A percentile compares a stretch with the other conserved stretches of the same genome.
Evolutionary conservation across 768 basidiomycete genomes (phyloP).

Genomic region (Lepiota brunneoincarnata): DNA sequence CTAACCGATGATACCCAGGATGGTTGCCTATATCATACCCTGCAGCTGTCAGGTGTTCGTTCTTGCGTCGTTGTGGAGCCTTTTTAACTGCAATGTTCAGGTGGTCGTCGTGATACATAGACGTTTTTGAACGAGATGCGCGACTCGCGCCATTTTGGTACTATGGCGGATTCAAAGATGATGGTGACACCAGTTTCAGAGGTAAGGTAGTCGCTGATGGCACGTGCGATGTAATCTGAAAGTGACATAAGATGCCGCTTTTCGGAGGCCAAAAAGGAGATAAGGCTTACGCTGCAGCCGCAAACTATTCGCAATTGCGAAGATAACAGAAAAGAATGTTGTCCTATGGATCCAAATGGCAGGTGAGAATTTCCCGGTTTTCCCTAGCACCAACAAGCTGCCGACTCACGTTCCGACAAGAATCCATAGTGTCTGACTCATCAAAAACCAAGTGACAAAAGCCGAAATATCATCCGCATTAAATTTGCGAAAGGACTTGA

Average conservation of each 20-base stretch:
- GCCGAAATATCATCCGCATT: constrained; percentile 97
- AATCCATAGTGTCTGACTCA: constrained; percentile 96
- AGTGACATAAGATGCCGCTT: not conserved
- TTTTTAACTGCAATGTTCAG: constrained; percentile 16
- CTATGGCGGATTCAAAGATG: constrained; percentile 96
- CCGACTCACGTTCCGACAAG: constrained; percentile 82
- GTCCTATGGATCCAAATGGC: constrained; percentile 47
- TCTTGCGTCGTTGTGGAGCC: constrained; percentile 16
- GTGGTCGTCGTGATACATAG: constrained; percentile 82
- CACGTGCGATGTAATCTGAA: constrained; percentile 75
- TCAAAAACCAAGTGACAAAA: constrained; percentile 92
- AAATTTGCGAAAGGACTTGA: constrained; percentile 90
- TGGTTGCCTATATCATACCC: constrained; percentile 80
- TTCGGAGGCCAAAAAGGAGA: not conserved
- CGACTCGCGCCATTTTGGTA: constrained; percentile 96
- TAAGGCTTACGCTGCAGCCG: constrained; percentile 66
- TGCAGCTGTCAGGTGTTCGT: constrained; percentile 54
- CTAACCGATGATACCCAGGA: constrained; percentile 60
- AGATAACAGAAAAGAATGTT: constrained; percentile 92
- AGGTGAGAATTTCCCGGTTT: too few relatives aligned
- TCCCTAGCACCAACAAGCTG: not conserved
- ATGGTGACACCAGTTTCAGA: constrained; percentile 91
- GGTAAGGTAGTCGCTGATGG: constrained; percentile 91
- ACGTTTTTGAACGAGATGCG: constrained; percentile 97
- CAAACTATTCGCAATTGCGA: constrained; percentile 86